These are phyloP conservation scores for Ogataea nitratoaversa DNA, from an alignment of 805 yeast genomes.

Conservation along the genomic window DNA sequence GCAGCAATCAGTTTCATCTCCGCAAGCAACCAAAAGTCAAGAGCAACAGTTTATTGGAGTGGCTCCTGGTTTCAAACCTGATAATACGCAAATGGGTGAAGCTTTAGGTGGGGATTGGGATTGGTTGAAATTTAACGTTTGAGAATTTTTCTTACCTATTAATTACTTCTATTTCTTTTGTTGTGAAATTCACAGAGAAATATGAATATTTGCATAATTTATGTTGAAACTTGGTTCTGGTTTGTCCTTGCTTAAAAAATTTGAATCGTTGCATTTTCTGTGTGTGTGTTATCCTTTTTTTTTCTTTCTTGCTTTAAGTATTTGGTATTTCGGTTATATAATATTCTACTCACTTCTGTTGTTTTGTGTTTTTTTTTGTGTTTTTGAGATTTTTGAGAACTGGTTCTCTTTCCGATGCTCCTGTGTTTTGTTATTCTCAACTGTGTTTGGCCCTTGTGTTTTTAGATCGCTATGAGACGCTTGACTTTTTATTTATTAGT, in stretches of 20 bases:
- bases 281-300: neutral
- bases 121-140: constrained; percentile 34
- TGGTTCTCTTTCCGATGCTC: no score
- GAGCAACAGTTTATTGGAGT: neutral
- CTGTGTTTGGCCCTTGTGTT: no score
- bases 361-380: neutral
- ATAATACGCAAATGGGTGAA: constrained; percentile 30
- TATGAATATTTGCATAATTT: no score
- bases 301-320: neutral
- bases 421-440: no score
- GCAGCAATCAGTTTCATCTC: neutral
- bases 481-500: no score
- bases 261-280: no score
- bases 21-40: neutral
- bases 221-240: no score
- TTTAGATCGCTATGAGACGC: no score
- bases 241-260: no score
- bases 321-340: neutral
- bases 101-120: constrained; percentile 33
- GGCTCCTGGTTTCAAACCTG: constrained; percentile 12
- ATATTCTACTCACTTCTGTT: neutral
- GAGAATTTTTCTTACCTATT: neutral
- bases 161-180: neutral
- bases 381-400: neutral
- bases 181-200: no score